These are phyloP conservation scores for Dictyostelium citrinum DNA, from an alignment of 78 protist genomes.

Conservation along the genomic window DNA sequence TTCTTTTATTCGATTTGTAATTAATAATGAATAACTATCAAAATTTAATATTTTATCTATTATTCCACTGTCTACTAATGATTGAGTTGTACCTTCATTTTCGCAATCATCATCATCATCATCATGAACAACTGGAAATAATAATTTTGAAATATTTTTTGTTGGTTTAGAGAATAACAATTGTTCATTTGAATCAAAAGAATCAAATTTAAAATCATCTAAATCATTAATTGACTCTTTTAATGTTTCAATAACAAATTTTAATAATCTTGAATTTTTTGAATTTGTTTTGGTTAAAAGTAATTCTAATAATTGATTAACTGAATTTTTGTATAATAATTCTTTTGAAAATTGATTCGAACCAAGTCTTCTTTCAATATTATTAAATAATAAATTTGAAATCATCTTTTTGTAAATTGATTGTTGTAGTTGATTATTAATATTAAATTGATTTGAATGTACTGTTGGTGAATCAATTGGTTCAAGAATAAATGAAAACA, in stretches of 20 bases:
- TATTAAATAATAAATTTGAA: neutral
- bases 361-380: neutral
- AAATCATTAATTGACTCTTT: neutral
- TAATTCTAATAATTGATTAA: neutral
- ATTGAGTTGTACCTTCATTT: neutral
- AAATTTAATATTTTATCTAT: neutral
- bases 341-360: neutral
- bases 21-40: neutral
- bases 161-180: neutral
- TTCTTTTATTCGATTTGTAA: neutral
- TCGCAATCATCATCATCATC: neutral
- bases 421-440: no score
- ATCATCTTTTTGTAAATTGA: no score
- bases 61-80: neutral
- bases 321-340: neutral
- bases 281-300: neutral
- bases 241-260: neutral
- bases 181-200: neutral
- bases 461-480: neutral
- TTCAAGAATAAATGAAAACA: neutral
- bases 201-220: neutral
- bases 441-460: neutral
- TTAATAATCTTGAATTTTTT: neutral
- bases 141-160: neutral
- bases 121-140: neutral